A percentile compares a stretch with the other conserved stretches of the same genome.
phyloP scores from a whole-genome alignment of 2,329 filamentous ascomycete genomes.

The Myriosclerotinia curreyana region DNA sequence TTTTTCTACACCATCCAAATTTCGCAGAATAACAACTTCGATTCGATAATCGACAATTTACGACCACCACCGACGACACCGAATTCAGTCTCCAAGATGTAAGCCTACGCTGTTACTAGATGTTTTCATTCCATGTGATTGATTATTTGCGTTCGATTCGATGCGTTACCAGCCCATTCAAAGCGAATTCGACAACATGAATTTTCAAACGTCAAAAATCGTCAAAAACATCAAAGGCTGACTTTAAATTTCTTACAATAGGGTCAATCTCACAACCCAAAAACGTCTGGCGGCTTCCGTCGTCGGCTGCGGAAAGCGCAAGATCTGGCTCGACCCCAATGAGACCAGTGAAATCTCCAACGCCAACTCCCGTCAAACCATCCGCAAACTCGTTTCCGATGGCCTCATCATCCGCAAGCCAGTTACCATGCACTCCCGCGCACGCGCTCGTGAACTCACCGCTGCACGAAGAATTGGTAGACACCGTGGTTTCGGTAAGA shows the following conservation, averaged over 20 bases:
- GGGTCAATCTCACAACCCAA: conserved; percentile 99
- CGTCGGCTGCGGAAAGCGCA: conserved; percentile 98
- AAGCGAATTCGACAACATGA: conserved; percentile 14
- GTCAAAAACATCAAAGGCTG: conserved; percentile 27
- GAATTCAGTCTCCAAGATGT: conserved; percentile 37
- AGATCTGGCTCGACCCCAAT: conserved; percentile 99
- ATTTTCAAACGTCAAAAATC: conserved; percentile 19
- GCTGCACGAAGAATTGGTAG: conserved; percentile 91
- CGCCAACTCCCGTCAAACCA: conserved; percentile 99
- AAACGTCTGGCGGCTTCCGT: conserved; percentile 99
- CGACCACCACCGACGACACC: conserved; percentile 38
- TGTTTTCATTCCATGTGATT: conserved; percentile 18
- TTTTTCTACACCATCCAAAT: background rate
- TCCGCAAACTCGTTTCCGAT: conserved; percentile 99
- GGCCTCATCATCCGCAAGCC: conserved; percentile 99
- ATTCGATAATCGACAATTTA: conserved; percentile 33
- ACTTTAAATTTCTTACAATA: conserved; percentile 46
- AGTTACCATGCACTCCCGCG: conserved; percentile 98
- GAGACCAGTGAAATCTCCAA: conserved; percentile 99
- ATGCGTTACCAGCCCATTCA: background rate
- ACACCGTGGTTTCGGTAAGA: conserved; percentile 99
- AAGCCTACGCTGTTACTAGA: conserved; percentile 28
- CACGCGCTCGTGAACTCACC: conserved; percentile 92
- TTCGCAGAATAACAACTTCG: conserved; percentile 12
- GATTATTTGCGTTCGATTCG: conserved; percentile 11